phyloP scores from a whole-genome alignment of 768 basidiomycete genomes.

The Fomitopsis pulvina region DNA sequence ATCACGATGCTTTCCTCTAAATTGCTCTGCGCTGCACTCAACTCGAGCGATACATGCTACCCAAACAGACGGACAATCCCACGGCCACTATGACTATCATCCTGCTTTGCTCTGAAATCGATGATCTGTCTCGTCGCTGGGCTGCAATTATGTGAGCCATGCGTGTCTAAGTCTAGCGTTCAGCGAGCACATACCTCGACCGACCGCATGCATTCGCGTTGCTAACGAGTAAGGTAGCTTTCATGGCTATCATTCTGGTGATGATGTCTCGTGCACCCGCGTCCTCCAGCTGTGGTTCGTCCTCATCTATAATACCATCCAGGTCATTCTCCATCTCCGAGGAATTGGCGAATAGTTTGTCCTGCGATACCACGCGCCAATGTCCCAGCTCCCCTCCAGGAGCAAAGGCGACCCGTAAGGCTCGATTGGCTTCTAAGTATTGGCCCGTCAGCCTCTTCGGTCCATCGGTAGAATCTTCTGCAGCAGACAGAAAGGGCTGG shows the following conservation, averaged over 20 bases:
- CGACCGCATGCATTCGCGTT: conserved; percentile 41
- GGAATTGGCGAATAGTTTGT: conserved; percentile 25
- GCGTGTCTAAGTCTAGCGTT: background rate
- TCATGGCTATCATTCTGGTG: conserved; percentile 47
- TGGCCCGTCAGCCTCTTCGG: conserved; percentile 24
- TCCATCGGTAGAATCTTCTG: background rate
- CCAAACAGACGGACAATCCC: conserved; percentile 44
- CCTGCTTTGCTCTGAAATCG: conserved; percentile 30
- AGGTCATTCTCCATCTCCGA: background rate
- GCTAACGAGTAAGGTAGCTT: conserved; percentile 43
- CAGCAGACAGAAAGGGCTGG: conserved; percentile 28
- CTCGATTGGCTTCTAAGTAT: conserved; percentile 39
- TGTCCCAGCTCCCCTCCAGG: conserved; percentile 30
- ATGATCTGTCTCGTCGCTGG: conserved; percentile 51
- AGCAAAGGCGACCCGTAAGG: conserved; percentile 38
- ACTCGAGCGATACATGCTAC: conserved; percentile 7
- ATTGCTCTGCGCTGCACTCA: background rate
- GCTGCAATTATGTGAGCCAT: conserved; percentile 20
- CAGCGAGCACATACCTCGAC: conserved; percentile 31
- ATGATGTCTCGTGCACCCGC: conserved; percentile 47
- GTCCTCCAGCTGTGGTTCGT: conserved; percentile 34
- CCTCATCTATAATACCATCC: background rate
- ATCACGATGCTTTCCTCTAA: conserved; percentile 1
- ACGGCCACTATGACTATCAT: conserved; percentile 18
- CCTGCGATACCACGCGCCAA: conserved; percentile 37